phyloP scores from a whole-genome alignment of 2,329 filamentous ascomycete species.

The Arthrinium puccinioides region DNA sequence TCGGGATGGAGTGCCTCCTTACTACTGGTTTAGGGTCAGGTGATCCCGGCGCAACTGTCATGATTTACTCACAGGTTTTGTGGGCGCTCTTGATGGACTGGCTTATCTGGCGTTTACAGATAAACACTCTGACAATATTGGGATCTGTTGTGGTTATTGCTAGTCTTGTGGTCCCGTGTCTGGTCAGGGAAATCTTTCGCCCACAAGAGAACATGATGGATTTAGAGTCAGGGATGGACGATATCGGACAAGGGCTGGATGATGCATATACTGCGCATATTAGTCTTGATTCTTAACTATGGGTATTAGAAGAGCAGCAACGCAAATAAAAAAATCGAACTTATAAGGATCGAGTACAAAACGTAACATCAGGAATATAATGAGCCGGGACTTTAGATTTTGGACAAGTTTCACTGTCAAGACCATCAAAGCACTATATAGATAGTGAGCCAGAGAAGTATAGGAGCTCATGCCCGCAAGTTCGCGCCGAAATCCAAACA shows the following conservation, averaged over 20 bases:
- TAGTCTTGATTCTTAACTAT: neutral
- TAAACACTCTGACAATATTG: neutral
- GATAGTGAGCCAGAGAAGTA: too few species aligned
- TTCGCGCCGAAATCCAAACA: too few species aligned
- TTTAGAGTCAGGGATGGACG: neutral
- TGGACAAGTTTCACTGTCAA: too few species aligned
- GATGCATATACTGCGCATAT: neutral
- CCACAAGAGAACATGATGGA: neutral
- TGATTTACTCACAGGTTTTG: conserved; percentile 3
- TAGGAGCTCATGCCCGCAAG: too few species aligned
- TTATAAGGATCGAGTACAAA: too few species aligned
- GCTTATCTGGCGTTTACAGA: neutral
- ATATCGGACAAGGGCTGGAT: neutral
- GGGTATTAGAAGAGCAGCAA: too few species aligned
- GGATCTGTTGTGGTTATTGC: neutral
- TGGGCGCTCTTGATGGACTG: conserved; percentile 1
- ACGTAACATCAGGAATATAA: too few species aligned
- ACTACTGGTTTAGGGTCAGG: neutral
- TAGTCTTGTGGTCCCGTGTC: neutral
- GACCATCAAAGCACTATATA: too few species aligned
- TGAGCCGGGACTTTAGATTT: too few species aligned
- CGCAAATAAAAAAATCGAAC: too few species aligned
- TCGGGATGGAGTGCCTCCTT: conserved; percentile 3
- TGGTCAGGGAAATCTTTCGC: neutral
- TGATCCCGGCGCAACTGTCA: neutral